These are phyloP conservation scores for Zygotorulaspora danielsina DNA, from an alignment of 805 yeast genomes.

Conservation along the genomic window DNA sequence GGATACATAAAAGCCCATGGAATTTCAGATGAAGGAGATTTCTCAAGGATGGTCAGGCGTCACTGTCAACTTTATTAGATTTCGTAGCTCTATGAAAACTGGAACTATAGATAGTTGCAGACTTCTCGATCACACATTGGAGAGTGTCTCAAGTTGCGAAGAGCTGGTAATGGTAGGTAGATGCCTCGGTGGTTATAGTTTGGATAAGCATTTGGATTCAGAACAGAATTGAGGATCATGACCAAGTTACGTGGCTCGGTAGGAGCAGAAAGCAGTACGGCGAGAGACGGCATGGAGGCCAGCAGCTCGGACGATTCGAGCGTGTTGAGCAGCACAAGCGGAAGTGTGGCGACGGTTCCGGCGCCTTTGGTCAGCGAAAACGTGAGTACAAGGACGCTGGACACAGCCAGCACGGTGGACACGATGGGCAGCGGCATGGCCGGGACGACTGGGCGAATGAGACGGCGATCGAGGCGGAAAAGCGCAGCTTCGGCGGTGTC, in stretches of 20 bases:
- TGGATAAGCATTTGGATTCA: too few relatives aligned
- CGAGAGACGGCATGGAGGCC: not conserved
- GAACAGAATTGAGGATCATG: not conserved
- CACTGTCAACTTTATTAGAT: too few relatives aligned
- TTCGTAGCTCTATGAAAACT: too few relatives aligned
- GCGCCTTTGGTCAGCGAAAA: not conserved
- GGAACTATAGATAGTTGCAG: too few relatives aligned
- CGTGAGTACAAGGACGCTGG: not conserved
- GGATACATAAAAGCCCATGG: too few relatives aligned
- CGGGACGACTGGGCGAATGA: not conserved
- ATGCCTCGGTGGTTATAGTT: too few relatives aligned
- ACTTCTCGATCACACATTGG: too few relatives aligned
- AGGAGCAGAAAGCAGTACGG: not conserved
- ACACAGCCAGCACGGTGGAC: not conserved
- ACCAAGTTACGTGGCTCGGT: not conserved
- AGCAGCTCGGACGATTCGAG: too few relatives aligned
- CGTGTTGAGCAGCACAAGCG: not conserved
- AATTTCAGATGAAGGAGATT: too few relatives aligned
- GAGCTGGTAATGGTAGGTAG: too few relatives aligned
- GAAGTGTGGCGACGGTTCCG: not conserved
- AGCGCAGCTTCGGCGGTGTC: conserved; percentile 1
- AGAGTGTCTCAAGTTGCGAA: too few relatives aligned
- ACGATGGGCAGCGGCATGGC: not conserved
- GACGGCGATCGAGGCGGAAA: not conserved
- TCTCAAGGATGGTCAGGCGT: too few relatives aligned